phyloP scores from a whole-genome alignment of 257 asterid species.

The Forsythia suspensa region DNA sequence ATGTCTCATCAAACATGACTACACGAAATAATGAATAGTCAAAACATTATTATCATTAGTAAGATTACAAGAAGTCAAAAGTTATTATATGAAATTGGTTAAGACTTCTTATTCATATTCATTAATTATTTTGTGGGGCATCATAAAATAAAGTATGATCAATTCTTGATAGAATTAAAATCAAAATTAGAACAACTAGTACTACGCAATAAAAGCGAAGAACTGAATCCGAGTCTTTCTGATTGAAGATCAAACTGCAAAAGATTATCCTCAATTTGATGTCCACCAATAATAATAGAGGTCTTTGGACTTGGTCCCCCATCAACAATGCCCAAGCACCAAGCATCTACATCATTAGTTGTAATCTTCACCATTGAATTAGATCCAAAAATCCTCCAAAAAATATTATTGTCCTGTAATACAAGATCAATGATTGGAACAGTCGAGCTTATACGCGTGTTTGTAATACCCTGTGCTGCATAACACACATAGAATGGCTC shows the following conservation, averaged over 20 bases:
- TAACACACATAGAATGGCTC: slow-evolving; percentile 29
- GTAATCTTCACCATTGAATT: slow-evolving; percentile 38
- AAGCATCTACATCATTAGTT: slow-evolving; percentile 35
- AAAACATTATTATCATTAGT: no score
- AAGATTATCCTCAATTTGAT: slow-evolving; percentile 63
- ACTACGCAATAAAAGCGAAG: slow-evolving; percentile 49
- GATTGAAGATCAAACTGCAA: slow-evolving; percentile 51
- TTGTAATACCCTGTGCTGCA: not conserved
- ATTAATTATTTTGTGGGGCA: not conserved
- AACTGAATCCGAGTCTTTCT: slow-evolving; percentile 48
- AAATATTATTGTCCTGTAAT: slow-evolving; percentile 1
- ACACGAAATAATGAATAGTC: no score
- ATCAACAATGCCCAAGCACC: slow-evolving; percentile 65
- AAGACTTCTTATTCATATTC: not conserved
- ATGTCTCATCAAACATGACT: no score
- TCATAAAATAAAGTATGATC: not conserved
- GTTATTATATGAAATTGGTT: no score
- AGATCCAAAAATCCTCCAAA: slow-evolving; percentile 39
- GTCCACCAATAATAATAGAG: slow-evolving; percentile 57
- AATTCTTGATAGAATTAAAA: not conserved
- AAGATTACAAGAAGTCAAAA: no score
- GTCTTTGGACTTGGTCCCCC: slow-evolving; percentile 41
- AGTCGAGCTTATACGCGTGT: not conserved
- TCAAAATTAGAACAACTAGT: slow-evolving; percentile 41
- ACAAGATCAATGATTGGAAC: slow-evolving; percentile 26